These are phyloP conservation scores for Fusarium pseudograminearum DNA, from an alignment of 2,329 filamentous ascomycete genomes.

Conservation along the genomic window DNA sequence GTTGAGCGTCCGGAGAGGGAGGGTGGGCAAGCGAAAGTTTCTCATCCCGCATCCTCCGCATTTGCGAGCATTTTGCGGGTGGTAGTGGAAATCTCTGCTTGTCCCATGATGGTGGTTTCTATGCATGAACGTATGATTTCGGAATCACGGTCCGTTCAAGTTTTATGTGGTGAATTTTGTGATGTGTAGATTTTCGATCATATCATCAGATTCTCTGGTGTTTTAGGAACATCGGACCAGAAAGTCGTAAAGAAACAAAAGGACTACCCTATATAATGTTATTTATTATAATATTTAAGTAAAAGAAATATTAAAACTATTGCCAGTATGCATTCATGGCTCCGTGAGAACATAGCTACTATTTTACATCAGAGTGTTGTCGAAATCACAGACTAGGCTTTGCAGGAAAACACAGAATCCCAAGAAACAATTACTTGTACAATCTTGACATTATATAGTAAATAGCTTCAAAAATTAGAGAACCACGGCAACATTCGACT, in stretches of 20 bases:
- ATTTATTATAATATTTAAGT: too few relatives aligned
- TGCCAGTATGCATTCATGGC: fast-evolving
- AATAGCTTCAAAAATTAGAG: background rate
- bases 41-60: slow-evolving; percentile 36
- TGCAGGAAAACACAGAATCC: background rate
- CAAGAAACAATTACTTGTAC: background rate
- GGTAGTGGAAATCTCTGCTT: slow-evolving; percentile 9
- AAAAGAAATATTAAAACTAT: fast-evolving
- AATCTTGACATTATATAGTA: background rate
- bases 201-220: background rate
- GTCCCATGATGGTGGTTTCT: slow-evolving; percentile 12
- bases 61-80: slow-evolving; percentile 19
- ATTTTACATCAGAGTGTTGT: fast-evolving
- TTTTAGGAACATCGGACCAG: background rate
- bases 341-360: background rate
- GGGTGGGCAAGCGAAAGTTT: slow-evolving; percentile 27
- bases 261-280: slow-evolving; percentile 5
- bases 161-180: background rate
- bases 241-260: background rate
- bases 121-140: slow-evolving; percentile 17
- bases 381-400: background rate
- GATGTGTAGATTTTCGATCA: background rate
- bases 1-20: slow-evolving; percentile 13
- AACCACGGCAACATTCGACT: fast-evolving
- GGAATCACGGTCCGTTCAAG: background rate